Percentiles rank a stretch among this genome's conserved stretches.
Evolutionary conservation across 1,139 yeast genomes (phyloP).

Genomic region (Scheffersomyces insectosa): DNA sequence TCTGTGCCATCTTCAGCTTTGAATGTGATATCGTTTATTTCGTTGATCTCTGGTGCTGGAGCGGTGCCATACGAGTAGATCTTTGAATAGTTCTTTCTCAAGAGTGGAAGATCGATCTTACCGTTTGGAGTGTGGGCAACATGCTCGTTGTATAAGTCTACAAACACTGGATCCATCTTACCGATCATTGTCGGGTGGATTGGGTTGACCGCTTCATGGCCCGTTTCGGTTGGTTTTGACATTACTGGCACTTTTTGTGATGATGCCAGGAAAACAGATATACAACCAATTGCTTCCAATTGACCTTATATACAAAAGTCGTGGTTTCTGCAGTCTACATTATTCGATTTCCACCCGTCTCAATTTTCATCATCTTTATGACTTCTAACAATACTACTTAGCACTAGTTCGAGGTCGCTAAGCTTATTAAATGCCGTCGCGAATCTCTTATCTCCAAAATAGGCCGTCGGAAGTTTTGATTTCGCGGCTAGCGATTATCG

Average conservation of each 20-base stretch:
- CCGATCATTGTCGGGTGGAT: constrained; percentile 20
- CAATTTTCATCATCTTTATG: not conserved
- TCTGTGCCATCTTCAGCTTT: not conserved
- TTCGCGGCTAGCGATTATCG: not conserved
- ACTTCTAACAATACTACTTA: not conserved
- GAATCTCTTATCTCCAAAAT: not conserved
- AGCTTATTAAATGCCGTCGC: not conserved
- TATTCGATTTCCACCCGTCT: not conserved
- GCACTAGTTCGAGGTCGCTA: not conserved
- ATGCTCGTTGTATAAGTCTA: constrained; percentile 19
- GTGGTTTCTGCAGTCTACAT: not conserved
- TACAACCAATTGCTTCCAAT: not conserved
- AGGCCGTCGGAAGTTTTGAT: not conserved
- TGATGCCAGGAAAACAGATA: not conserved
- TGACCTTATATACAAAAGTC: not conserved
- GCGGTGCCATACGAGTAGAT: constrained; percentile 21
- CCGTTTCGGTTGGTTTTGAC: constrained; percentile 2
- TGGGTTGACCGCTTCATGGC: constrained; percentile 22
- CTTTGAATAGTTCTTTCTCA: constrained; percentile 19
- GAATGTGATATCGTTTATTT: constrained; percentile 13
- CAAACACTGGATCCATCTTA: constrained; percentile 22
- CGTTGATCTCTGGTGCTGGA: constrained; percentile 16
- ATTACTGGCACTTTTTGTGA: not conserved
- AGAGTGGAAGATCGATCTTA: constrained; percentile 15
- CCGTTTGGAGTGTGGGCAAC: constrained; percentile 22